Percentiles rank a stretch among this genome's conserved stretches.
Evolutionary conservation across 495 filamentous ascomycete genomes (phyloP).

Genomic region (Xylaria palmicola): DNA sequence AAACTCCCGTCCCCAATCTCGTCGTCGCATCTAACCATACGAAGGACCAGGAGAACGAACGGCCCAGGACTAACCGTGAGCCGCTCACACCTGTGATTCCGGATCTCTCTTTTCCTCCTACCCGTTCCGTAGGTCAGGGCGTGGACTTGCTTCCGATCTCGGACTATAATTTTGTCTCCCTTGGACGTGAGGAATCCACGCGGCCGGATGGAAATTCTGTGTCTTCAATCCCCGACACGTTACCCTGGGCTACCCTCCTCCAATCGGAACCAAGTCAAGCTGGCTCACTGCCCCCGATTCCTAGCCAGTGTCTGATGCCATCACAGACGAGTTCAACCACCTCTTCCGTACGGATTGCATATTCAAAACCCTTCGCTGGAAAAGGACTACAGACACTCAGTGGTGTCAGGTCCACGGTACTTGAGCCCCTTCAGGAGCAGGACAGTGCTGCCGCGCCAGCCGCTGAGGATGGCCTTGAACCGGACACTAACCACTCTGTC

Average conservation of each 20-base stretch:
- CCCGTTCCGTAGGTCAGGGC: constrained; percentile 29
- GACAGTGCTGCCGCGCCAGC: constrained; percentile 23
- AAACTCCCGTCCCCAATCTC: constrained; percentile 21
- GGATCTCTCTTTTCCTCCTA: constrained; percentile 38
- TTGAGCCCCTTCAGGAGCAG: constrained; percentile 30
- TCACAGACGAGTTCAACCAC: constrained; percentile 48
- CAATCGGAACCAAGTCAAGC: constrained; percentile 36
- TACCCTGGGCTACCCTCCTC: constrained; percentile 45
- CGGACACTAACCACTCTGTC: constrained; percentile 17
- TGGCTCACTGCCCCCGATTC: constrained; percentile 45
- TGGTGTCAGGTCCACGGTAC: constrained; percentile 33
- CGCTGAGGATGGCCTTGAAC: constrained; percentile 19
- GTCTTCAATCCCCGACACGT: constrained; percentile 49
- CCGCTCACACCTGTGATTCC: constrained; percentile 44
- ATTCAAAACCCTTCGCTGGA: constrained; percentile 48
- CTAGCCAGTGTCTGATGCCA: constrained; percentile 50
- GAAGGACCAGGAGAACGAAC: constrained; percentile 48
- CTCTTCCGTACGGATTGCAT: constrained; percentile 44
- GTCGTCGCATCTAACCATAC: constrained; percentile 16
- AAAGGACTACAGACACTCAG: constrained; percentile 48
- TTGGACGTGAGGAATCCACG: constrained; percentile 19
- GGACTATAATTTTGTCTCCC: constrained; percentile 30
- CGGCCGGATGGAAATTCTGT: constrained; percentile 21
- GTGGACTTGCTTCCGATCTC: constrained; percentile 35
- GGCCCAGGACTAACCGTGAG: constrained; percentile 37